Base-by-base conservation (phyloP, 306 rosid genomes). In the Corylus avellana region DNA sequence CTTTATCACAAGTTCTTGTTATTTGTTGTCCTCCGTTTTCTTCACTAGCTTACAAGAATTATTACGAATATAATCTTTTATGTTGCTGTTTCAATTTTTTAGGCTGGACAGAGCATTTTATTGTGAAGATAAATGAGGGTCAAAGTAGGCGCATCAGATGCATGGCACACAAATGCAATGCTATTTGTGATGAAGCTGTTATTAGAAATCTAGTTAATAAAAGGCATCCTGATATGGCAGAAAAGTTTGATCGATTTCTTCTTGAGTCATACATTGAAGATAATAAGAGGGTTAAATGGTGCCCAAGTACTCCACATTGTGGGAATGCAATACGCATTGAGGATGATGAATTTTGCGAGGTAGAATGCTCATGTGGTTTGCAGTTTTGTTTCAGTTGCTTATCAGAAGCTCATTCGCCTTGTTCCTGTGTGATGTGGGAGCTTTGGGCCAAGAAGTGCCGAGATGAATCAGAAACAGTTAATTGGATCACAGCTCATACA, bases 401-500 rank as follows among this genome's bases (percentile, higher is more conserved):
- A 74, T 88, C 80, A 29, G 90, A 96, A 73, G 93, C 98, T 25
- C 99, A 96, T 84, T 96, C 99, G 6, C 99, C 99, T 6, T 96
- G 99, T 82, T 93, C 99, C 13, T 96, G 99, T 77, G 73, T 80
- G 84, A 93, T 93, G 98, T 96, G 97, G 97, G 93, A 93, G 83
- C 94, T 91, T 77, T 96, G 99, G 99, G 79, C 87, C 53, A 91
- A 90, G 87, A 96, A 96, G 84, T 93, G 98, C 80, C 86, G 85
- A 47, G 99, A 96, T 75, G 99, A 96, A 86, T 96, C 99, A n/a
- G 99, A 93, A 87, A 93, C 93, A 22, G 97, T 96, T 78, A 96
- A 96, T 80, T 96, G 99, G 99, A 93, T 96, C 70, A 93, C 99
- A 8, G 99, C 91, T 64, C 91, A 96, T 80, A 96, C 99, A 32